A percentile compares a stretch with the other conserved stretches of the same genome.
Evolutionary conservation across 345 rosid genomes (phyloP).

Genomic region (Luvunga scandens): DNA sequence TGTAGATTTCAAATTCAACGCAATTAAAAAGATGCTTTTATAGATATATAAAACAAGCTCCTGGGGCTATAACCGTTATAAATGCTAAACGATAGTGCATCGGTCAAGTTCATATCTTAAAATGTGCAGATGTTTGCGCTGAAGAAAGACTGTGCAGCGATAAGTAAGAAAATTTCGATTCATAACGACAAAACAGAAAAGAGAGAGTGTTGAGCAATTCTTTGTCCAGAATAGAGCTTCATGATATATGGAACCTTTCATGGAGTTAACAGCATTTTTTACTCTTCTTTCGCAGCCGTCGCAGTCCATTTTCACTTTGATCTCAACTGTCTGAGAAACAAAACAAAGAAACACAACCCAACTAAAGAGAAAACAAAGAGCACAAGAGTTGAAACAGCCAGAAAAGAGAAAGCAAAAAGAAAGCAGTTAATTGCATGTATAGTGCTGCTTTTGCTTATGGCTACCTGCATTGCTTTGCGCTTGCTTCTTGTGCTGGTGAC

Average conservation of each 20-base stretch:
- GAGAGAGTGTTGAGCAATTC: not conserved
- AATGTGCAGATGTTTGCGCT: too few species aligned
- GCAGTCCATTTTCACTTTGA: constrained; percentile 97
- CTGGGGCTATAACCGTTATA: too few species aligned
- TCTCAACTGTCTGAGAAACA: constrained; percentile 75
- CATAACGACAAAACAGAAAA: too few species aligned
- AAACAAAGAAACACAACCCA: not conserved
- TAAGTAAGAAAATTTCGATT: too few species aligned
- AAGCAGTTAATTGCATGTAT: too few species aligned
- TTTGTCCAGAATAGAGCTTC: not conserved
- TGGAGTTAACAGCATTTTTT: constrained; percentile 58
- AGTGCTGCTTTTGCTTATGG: not conserved
- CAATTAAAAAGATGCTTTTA: not conserved
- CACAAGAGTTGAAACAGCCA: not conserved
- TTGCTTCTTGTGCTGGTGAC: constrained; percentile 66
- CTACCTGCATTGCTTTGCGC: constrained; percentile 88
- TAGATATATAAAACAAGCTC: too few species aligned
- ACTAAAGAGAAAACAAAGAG: not conserved
- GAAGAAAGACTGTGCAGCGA: too few species aligned
- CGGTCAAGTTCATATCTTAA: too few species aligned
- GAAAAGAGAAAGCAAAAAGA: not conserved
- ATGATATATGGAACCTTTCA: constrained; percentile 55
- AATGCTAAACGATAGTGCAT: too few species aligned
- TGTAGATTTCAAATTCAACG: not conserved
- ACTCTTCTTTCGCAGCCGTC: constrained; percentile 97